Base-by-base conservation (phyloP, 179 eudicot genomes). In the Drosera spatulata region DNA sequence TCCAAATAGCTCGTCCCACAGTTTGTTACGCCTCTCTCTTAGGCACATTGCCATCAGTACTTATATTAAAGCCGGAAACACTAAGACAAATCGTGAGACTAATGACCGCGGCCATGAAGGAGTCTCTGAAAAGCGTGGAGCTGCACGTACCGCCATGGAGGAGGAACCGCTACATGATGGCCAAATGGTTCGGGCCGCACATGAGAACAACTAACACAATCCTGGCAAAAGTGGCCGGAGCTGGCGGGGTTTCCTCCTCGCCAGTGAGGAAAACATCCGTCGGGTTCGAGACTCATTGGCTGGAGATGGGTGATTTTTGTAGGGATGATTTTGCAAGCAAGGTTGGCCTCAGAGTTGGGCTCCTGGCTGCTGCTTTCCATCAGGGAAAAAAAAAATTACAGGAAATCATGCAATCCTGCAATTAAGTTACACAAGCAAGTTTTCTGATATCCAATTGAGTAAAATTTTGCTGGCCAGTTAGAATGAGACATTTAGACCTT, bases 61-160 rank as follows among this genome's bases (percentile, higher is more conserved):
- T 80, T 39, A 69, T 82, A 22, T 82, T 83, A 2, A 81, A 78
- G 45, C 51, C 63, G 0, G 71, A 78, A 6, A 69, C 73, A 6
- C 68, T 87, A 10, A 82, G 80, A 69, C 69, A 76, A 61, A 22
- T 82, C 10, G 71, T 75, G 50, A 80, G 74, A 56, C 61, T 82
- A 39, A 82, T 90, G 88, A 76, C 78, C 61, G 60, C 5, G 0
- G 86, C 91, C 3, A 75, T 89, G 65, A 84, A 66, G 63, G 61
- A 61, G 40, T 86, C 95, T 3, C 57, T 89, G 72, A 80, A 80
- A 56, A 60, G 61, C 2, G 65, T 52, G 43, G 70, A 71, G 10
- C 58, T 89, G 74, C 66, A 69, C 37, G 74, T 84, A 60, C 82
- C 97, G 11, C 97, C 97, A 0, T 89, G 97, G 97, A 71, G 95